Evolutionary conservation across 2,329 filamentous ascomycete species (phyloP), one percentile per base, ranked within the genome.

Genomic region (Sporothrix protearum): DNA sequence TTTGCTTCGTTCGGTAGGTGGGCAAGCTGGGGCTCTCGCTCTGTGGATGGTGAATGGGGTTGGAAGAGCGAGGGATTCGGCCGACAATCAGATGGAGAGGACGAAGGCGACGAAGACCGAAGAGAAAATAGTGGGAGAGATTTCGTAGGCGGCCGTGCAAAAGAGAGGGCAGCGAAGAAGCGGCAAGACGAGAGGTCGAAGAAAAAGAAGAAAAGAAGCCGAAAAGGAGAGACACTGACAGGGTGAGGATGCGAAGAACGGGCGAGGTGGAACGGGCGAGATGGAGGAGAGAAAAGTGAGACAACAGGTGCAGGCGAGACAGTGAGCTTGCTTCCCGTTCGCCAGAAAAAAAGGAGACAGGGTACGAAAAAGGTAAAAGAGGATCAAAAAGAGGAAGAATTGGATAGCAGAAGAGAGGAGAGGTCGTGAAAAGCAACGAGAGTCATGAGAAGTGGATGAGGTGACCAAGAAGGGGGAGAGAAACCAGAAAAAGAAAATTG

Each of bases 1-100:
- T 72, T 74, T 53, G 45, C 72, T 63, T 49, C 16, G 67, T 73
- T 72, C 19, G 67, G 72, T 28, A 69, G 57, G 71, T 66, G 70
- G 70, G 70, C 66, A 36, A 64, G 12, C 59, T 25, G 14, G 33
- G 57, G 59, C 36, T 64, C 59, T 64, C 22, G 7, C 9, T 55
- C 16, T 68, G 53, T 68, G 71, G 33, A 69, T 66, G 45, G 63
- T 64, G 66, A 64, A 61, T 16, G 68, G 25, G 51, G 51, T 25
- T 30, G 28, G 33, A 25, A 57, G 25, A 57, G 25, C 12, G 14
- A 19, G 19, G 67, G 51, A 51, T 53, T 53, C 68, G 68, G 42
- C 53, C 68, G 66, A 68, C 53, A 55, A 64, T 2, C 22, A 59
- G 33, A 42, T 39, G 53, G 45, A 47, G 51, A 61, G 25, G 19